Conservation (phyloP, 495 filamentous ascomycete genomes). For the Trichoderma virens region DNA sequence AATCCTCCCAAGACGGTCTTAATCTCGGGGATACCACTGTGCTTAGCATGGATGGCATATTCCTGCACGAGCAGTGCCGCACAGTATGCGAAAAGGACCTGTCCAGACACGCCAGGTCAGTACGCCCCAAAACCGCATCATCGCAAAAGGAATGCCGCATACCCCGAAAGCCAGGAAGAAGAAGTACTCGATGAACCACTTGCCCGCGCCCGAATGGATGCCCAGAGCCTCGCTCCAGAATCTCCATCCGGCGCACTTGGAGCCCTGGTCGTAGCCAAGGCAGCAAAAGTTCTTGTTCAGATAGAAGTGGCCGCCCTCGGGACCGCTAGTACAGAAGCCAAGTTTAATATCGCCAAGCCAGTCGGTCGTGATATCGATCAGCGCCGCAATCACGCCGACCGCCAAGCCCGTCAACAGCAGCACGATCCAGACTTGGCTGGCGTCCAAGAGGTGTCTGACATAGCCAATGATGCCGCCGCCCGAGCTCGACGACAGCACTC, state of each 20-base stretch:
- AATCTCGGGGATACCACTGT: conserved; percentile 96
- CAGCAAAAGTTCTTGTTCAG: conserved; percentile 88
- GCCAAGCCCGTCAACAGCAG: conserved; percentile 68
- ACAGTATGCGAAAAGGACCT: conserved; percentile 73
- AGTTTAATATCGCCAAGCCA: conserved; percentile 92
- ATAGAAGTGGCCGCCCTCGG: conserved; percentile 79
- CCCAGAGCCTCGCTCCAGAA: conserved; percentile 73
- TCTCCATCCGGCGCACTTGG: conserved; percentile 76
- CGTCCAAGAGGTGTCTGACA: conserved; percentile 62
- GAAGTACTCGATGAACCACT: conserved; percentile 75
- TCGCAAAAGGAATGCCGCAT: conserved; percentile 19
- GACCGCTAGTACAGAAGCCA: conserved; percentile 72
- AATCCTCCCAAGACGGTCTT: conserved; percentile 95
- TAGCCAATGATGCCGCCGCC: conserved; percentile 63
- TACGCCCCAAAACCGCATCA: background rate
- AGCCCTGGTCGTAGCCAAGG: conserved; percentile 72
- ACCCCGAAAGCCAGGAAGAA: conserved; percentile 81
- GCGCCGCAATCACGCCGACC: conserved; percentile 75
- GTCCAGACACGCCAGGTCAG: conserved; percentile 19
- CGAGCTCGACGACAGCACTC: conserved; percentile 61
- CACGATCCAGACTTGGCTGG: conserved; percentile 85
- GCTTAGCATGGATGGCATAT: conserved; percentile 84
- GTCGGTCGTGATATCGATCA: conserved; percentile 85
- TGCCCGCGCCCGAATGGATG: conserved; percentile 53
- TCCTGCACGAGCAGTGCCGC: conserved; percentile 74